Percentiles rank a stretch among this genome's conserved stretches.
Conservation (phyloP, 2,329 filamentous ascomycete species). For the Kalmusia sp. region DNA sequence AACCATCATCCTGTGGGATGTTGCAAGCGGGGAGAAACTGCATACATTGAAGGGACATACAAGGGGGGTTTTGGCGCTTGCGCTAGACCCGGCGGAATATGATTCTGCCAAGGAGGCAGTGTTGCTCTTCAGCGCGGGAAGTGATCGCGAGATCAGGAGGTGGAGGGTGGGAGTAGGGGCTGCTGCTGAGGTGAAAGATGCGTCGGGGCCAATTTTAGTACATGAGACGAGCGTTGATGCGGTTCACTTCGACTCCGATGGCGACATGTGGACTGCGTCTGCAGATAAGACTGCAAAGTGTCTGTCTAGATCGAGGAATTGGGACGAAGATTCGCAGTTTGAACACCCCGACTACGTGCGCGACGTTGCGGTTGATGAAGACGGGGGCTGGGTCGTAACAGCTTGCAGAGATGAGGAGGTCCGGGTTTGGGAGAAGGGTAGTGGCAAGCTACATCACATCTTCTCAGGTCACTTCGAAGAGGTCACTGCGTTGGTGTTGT, state of each 20-base stretch:
- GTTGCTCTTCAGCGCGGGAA: conserved; percentile 77
- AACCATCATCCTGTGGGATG: conserved; percentile 76
- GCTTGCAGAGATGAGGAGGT: conserved; percentile 91
- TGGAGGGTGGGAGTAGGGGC: conserved; percentile 65
- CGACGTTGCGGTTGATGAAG: conserved; percentile 73
- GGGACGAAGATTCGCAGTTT: conserved; percentile 74
- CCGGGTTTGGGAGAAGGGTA: conserved; percentile 81
- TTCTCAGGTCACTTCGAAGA: conserved; percentile 92
- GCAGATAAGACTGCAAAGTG: conserved; percentile 89
- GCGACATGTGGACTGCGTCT: conserved; percentile 90
- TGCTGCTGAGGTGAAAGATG: conserved; percentile 35
- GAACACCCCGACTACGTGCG: conserved; percentile 89
- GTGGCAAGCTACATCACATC: conserved; percentile 74
- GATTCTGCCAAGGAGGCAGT: conserved; percentile 45
- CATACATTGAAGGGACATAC: conserved; percentile 80
- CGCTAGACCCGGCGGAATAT: conserved; percentile 67
- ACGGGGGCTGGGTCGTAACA: conserved; percentile 80
- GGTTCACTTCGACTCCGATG: conserved; percentile 74
- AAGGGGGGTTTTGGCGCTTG: conserved; percentile 80
- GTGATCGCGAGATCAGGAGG: conserved; percentile 68
- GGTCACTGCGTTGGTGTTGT: conserved; percentile 78
- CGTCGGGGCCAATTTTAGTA: conserved; percentile 68
- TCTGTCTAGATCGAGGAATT: conserved; percentile 71
- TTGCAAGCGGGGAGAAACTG: conserved; percentile 69
- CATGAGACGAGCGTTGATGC: conserved; percentile 93